Evolutionary conservation across 2,329 filamentous ascomycete genomes (phyloP), one percentile per base, ranked within the genome.

Genomic region (Pestalotiopsis sp.): DNA sequence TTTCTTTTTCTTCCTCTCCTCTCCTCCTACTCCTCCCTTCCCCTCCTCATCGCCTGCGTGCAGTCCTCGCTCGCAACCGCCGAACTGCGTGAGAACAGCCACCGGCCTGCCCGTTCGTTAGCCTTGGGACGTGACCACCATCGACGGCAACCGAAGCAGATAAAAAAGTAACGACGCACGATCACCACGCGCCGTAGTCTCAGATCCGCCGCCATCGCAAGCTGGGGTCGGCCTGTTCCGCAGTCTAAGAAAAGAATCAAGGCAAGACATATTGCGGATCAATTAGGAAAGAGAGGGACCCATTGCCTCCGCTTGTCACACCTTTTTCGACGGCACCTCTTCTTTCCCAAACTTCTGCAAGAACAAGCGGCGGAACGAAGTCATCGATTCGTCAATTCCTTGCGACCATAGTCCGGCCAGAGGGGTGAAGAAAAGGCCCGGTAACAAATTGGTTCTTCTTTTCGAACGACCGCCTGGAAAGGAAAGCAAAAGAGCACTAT

Each of bases 371-470:
- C 31, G 25, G 64, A 36, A 52, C 17, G 38, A 45, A 14, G n/a
- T 27, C 36, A 31, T 41, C 20, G 17, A 61, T 66, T 66, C 56
- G 64, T 38, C 64, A 66, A 66, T 66, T 66, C 31, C 64, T 61
- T 20, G 23, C 52, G 23, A 25, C 36, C n/a, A n/a, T 39, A 41
- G 27, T 63, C 12, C 31, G 9, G 7, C 31, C 31, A 36, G 31
- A 36, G 31, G 31, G 31, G 31, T 36, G 60, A 23, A 25, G 11
- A 23, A 23, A 60, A 52, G 52, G 27, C n/a, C 57, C 56, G 58
- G 23, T 38, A 25, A 20, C 25, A 27, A 41, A 45, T 59, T 31
- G 64, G 27, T 66, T 41, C 20, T 57, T 52, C n/a, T n/a, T 9
- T 23, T 9, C 45, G 20, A 9, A n/a, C 45, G 9, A 6, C 45